Evolutionary conservation across 179 eudicot species (phyloP), one percentile per base, ranked within the genome.

Genomic region (Pouteria campechiana): DNA sequence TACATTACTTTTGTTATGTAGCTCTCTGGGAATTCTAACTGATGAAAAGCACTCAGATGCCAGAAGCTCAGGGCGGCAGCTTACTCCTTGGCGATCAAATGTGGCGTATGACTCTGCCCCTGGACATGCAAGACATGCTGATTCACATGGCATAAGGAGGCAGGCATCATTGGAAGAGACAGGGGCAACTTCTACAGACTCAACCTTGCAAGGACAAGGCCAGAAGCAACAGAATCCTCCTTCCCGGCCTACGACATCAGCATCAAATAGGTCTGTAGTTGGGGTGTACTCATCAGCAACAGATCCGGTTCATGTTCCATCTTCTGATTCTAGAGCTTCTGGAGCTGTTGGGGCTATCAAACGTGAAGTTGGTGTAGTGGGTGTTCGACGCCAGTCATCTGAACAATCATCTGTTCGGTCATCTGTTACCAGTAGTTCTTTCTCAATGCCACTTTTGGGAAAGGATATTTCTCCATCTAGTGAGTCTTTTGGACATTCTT

Each of bases 221-320:
- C 40, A 24, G 42, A 70, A 74, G 57, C 49, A 59, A 41, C 69
- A 49, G 49, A 64, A 61, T 42, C 45, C 77, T 6, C 70, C 64
- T 18, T 58, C 32, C 27, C 70, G 40, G 22, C 51, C 74, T 10
- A 46, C 55, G 34, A 56, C 50, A 22, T 28, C 46, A 18, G 59
- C 72, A 62, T 63, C 81, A 15, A 74, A 60, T 48, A 74, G 61
- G 42, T 72, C 65, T 35, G 76, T 68, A 32, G 80, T 74, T 18
- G 86, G 95, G 32, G 76, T 87, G 42, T 83, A 81, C 45, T 81
- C 99, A 4, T 90, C 95, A 34, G 69, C 88, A 40, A 86, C 83
- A 13, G 99, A 90, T 72, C 96, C 94, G 55, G 94, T 87, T 56
- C 96, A 90, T 55, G 85, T 86, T 42, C 99, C 96, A 47, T 77